Evolutionary conservation across 768 basidiomycete species (phyloP).

Genomic region (Leccinum variicolor): DNA sequence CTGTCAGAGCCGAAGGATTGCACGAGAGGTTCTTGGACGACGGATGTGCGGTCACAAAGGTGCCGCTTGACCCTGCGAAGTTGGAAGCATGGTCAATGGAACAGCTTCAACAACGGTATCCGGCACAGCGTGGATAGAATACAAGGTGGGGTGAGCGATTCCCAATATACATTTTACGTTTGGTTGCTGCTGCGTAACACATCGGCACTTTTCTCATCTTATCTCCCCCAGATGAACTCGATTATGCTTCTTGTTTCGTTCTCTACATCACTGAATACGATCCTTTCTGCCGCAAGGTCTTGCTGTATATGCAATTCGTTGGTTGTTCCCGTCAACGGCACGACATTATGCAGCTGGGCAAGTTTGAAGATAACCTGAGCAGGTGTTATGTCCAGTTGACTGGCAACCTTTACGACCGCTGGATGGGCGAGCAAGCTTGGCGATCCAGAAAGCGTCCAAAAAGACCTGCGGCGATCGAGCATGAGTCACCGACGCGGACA

Average conservation of each 20-base stretch:
- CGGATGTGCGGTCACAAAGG: conserved; percentile 21
- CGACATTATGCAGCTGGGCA: conserved; percentile 62
- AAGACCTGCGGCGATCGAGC: conserved; percentile 48
- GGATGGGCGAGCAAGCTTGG: conserved; percentile 56
- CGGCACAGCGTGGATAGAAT: not conserved
- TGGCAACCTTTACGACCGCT: conserved; percentile 41
- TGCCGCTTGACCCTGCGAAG: conserved; percentile 8
- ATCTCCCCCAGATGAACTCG: conserved; percentile 31
- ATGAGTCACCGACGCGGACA: not conserved
- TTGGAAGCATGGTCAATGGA: conserved; percentile 25
- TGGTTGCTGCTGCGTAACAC: conserved; percentile 3
- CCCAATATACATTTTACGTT: not conserved
- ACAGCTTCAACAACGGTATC: conserved; percentile 22
- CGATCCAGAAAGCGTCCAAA: conserved; percentile 86
- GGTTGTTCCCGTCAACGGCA: conserved; percentile 75
- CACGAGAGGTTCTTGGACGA: conserved; percentile 24
- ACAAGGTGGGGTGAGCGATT: not conserved
- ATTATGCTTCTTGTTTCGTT: conserved; percentile 22
- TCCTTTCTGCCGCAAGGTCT: conserved; percentile 46
- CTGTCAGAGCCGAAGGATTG: conserved; percentile 38
- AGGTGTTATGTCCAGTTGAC: conserved; percentile 49
- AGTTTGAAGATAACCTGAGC: conserved; percentile 69
- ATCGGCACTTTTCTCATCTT: not conserved
- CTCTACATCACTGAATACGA: conserved; percentile 32
- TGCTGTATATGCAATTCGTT: conserved; percentile 65